A percentile compares a stretch with the other conserved stretches of the same genome.
phyloP scores from a whole-genome alignment of 1,284 basidiomycete species.

The Pisolithus thermaeus region DNA sequence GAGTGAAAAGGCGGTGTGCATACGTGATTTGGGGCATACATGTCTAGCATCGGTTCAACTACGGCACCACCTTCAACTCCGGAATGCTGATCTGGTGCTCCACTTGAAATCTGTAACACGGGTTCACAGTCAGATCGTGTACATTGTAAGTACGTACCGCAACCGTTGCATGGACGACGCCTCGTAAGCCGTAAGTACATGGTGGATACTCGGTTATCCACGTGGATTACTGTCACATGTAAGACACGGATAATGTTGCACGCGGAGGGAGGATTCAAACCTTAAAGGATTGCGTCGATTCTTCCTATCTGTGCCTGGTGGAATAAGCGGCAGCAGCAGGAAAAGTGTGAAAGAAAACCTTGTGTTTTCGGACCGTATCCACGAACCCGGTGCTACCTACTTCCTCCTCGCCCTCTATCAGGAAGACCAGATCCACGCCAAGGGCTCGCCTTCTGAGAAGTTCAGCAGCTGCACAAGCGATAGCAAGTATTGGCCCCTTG shows the following conservation, averaged over 20 bases:
- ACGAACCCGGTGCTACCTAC: constrained; percentile 84
- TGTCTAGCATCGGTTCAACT: constrained; percentile 88
- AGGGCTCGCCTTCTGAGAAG: constrained; percentile 70
- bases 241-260: not conserved
- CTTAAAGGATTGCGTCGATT: constrained; percentile 86
- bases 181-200: constrained; percentile 92
- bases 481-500: constrained; percentile 91
- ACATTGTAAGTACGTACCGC: constrained; percentile 40
- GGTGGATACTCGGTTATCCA: constrained; percentile 96
- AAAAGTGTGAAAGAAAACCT: constrained; percentile 43
- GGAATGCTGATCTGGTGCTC: constrained; percentile 76
- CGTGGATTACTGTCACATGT: constrained; percentile 67
- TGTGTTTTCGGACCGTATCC: constrained; percentile 68
- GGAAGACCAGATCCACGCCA: constrained; percentile 82
- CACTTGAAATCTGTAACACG: constrained; percentile 51
- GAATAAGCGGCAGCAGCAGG: constrained; percentile 5
- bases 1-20: constrained; percentile 6
- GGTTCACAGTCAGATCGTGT: not conserved
- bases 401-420: constrained; percentile 97
- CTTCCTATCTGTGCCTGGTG: constrained; percentile 69
- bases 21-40: constrained; percentile 42
- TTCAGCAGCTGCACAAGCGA: constrained; percentile 84
- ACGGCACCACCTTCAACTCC: constrained; percentile 91
- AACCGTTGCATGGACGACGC: constrained; percentile 82
- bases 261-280: constrained; percentile 29